phyloP scores from a whole-genome alignment of 441 rosid genomes.

The Dalechampia spathulata region DNA sequence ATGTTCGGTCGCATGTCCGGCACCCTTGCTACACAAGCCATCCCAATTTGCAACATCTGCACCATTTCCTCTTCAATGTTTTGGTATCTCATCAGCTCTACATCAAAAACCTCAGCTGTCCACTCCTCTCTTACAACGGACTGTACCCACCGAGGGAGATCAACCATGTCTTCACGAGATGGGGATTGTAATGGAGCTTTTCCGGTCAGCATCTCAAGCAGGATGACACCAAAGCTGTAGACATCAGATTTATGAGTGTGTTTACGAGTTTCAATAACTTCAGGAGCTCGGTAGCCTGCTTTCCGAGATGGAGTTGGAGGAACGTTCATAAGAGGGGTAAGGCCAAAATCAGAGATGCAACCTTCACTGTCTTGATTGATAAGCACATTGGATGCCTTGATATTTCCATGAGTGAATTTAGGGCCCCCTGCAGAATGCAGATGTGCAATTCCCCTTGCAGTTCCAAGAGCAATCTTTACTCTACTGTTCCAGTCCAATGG shows the following conservation, averaged over 20 bases:
- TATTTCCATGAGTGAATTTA: constrained; percentile 75
- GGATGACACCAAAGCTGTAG: constrained; percentile 82
- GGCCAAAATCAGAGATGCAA: constrained; percentile 68
- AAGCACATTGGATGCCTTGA: constrained; percentile 83
- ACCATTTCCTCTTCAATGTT: constrained; percentile 98
- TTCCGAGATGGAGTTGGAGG: constrained; percentile 57
- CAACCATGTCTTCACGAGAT: constrained; percentile 65
- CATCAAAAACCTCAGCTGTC: constrained; percentile 93
- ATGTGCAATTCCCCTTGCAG: constrained; percentile 70
- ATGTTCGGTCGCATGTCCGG: constrained; percentile 85
- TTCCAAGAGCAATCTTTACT: constrained; percentile 59
- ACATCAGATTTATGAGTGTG: constrained; percentile 77
- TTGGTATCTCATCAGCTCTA: constrained; percentile 68
- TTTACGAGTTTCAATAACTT: constrained; percentile 81
- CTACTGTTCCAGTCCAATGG: constrained; percentile 76
- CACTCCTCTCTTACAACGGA: constrained; percentile 94
- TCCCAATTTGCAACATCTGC: constrained; percentile 87
- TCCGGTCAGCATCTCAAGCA: constrained; percentile 84
- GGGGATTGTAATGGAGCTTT: constrained; percentile 77
- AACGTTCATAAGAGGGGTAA: constrained; percentile 62
- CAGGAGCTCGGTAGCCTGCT: constrained; percentile 86
- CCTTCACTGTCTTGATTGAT: constrained; percentile 46
- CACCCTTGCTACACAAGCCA: constrained; percentile 74
- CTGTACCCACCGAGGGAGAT: constrained; percentile 90
- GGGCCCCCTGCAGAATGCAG: constrained; percentile 61